Percentiles rank a stretch among this genome's conserved stretches.
Conservation (phyloP, 495 filamentous ascomycete genomes). For the Hyphodiscus hymeniophilus region DNA sequence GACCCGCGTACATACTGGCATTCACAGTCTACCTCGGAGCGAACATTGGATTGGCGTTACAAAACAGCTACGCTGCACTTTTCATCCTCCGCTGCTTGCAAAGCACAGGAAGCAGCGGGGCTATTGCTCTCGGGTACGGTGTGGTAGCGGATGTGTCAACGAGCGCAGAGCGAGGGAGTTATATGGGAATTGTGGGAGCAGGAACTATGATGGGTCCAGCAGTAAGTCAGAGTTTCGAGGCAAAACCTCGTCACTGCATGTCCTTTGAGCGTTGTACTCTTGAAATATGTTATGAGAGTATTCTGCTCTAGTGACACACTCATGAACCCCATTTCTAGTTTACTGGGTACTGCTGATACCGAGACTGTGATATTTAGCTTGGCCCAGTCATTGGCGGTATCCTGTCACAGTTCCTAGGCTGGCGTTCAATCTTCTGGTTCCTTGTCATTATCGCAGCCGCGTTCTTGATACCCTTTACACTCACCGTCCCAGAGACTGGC, state of each 20-base stretch:
- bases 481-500: slow-evolving; percentile 59
- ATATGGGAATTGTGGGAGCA: slow-evolving; percentile 46
- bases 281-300: no score
- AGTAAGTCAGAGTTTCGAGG: no score
- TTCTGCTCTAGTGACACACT: no score
- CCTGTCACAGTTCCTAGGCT: slow-evolving; percentile 55
- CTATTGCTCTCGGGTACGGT: slow-evolving; percentile 49
- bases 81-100: slow-evolving; percentile 56
- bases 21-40: slow-evolving; percentile 53
- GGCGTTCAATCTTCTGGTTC: slow-evolving; percentile 71
- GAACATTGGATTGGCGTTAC: slow-evolving; percentile 55
- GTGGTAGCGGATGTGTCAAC: slow-evolving; percentile 55
- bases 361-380: no score
- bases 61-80: slow-evolving; percentile 50
- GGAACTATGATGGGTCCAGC: slow-evolving; percentile 30
- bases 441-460: slow-evolving; percentile 48
- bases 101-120: slow-evolving; percentile 49
- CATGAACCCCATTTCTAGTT: no score
- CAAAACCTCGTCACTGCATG: no score
- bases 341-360: no score
- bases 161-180: slow-evolving; percentile 49
- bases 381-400: slow-evolving; percentile 60
- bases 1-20: slow-evolving; percentile 50
- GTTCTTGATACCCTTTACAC: slow-evolving; percentile 42
- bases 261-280: no score